phyloP scores from a whole-genome alignment of 805 yeast genomes.

The Peterozyma toletana region DNA sequence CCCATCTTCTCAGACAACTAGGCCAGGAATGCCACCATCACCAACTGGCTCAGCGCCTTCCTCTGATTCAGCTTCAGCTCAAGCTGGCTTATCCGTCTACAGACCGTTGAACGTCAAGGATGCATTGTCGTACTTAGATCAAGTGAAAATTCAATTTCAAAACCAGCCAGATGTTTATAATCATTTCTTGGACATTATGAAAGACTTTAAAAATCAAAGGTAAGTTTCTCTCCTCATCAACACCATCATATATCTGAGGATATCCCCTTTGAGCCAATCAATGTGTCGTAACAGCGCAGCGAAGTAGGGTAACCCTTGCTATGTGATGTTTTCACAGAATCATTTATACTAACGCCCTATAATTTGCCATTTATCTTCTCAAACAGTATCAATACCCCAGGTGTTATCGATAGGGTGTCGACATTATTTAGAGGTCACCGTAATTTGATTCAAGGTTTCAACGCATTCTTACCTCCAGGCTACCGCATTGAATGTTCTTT shows the following conservation, averaged over 20 bases:
- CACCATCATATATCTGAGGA: no score
- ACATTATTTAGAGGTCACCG: slow-evolving; percentile 90
- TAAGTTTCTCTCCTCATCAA: slow-evolving; percentile 22
- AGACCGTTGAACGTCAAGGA: slow-evolving; percentile 92
- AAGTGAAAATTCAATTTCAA: slow-evolving; percentile 88
- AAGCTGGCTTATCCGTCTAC: slow-evolving; percentile 29
- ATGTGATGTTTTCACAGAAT: no score
- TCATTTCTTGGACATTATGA: slow-evolving; percentile 95
- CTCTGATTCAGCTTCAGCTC: slow-evolving; percentile 21
- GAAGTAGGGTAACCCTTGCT: no score
- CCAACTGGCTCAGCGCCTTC: slow-evolving; percentile 9
- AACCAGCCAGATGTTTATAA: slow-evolving; percentile 94
- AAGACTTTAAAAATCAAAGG: slow-evolving; percentile 94
- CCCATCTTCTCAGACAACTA: slow-evolving; percentile 16
- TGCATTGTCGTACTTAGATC: slow-evolving; percentile 91
- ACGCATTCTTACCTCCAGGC: slow-evolving; percentile 96
- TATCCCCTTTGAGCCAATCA: no score
- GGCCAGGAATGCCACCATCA: slow-evolving; percentile 9
- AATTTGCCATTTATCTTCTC: neutral
- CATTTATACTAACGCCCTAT: neutral
- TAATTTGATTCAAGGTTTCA: slow-evolving; percentile 90
- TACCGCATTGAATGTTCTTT: slow-evolving; percentile 86
- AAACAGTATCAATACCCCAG: slow-evolving; percentile 84
- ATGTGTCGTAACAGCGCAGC: no score
- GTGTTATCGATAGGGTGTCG: slow-evolving; percentile 94